A percentile compares a stretch with the other conserved stretches of the same genome.
Evolutionary conservation across 495 filamentous ascomycete species (phyloP).

Genomic region (Saxophila tyrrhenica): DNA sequence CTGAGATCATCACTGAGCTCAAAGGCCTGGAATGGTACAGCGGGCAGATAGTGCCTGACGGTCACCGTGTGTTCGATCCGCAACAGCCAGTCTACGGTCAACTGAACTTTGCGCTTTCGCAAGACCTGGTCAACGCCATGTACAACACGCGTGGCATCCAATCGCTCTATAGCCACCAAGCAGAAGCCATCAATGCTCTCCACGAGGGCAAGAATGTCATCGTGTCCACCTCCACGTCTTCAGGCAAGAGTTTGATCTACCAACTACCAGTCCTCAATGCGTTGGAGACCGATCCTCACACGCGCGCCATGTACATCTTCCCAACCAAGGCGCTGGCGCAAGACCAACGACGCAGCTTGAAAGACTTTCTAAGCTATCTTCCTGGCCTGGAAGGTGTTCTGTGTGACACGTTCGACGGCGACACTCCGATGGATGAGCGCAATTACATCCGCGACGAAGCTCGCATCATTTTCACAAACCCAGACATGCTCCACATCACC

Average conservation of each 20-base stretch:
- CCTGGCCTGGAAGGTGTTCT: constrained; percentile 58
- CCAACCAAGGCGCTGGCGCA: constrained; percentile 96
- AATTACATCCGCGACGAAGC: constrained; percentile 77
- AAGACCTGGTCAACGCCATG: constrained; percentile 83
- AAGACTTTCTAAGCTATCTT: constrained; percentile 73
- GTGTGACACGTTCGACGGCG: constrained; percentile 92
- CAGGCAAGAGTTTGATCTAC: constrained; percentile 93
- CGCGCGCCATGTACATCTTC: constrained; percentile 94
- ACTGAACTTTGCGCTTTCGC: constrained; percentile 73
- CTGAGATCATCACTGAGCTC: constrained; percentile 77
- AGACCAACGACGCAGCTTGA: constrained; percentile 82
- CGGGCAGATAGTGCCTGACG: constrained; percentile 86
- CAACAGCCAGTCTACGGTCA: constrained; percentile 76
- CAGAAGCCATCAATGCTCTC: constrained; percentile 86
- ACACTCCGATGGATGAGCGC: constrained; percentile 72
- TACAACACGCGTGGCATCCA: constrained; percentile 84
- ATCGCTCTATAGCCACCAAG: constrained; percentile 85
- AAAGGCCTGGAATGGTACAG: constrained; percentile 77
- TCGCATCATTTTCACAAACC: constrained; percentile 93
- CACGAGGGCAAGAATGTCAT: constrained; percentile 79
- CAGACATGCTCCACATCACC: constrained; percentile 94
- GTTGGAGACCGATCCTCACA: constrained; percentile 63
- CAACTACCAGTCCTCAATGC: constrained; percentile 87
- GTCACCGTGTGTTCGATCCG: constrained; percentile 83
- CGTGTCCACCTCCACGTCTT: constrained; percentile 87